Evolutionary conservation across 2,329 filamentous ascomycete genomes (phyloP).

Genomic region (Fusarium pseudocircinatum): DNA sequence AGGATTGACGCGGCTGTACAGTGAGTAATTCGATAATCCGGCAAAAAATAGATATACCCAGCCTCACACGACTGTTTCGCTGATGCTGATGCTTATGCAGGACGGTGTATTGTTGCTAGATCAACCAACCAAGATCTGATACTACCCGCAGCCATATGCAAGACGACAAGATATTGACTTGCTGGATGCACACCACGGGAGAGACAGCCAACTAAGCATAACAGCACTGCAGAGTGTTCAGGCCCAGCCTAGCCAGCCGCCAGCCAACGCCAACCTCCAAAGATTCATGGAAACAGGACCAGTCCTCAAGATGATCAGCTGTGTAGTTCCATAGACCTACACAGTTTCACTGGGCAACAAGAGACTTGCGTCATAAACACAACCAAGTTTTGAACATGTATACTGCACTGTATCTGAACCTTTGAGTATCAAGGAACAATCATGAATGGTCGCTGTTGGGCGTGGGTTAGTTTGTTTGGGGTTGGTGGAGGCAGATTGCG

Average conservation of each 20-base stretch:
- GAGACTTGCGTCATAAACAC: conserved; percentile 21
- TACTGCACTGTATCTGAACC: conserved; percentile 8
- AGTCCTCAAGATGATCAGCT: neutral
- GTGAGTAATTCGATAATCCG: conserved; percentile 18
- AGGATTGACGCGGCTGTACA: conserved; percentile 15
- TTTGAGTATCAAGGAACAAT: conserved; percentile 5
- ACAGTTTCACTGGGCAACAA: conserved; percentile 5
- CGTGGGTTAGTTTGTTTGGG: conserved; percentile 14
- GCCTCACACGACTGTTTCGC: conserved; percentile 12
- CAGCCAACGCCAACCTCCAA: neutral
- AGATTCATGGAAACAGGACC: neutral
- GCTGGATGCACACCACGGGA: conserved; percentile 25
- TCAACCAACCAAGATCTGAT: conserved; percentile 19
- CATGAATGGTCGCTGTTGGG: conserved; percentile 2
- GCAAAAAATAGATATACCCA: conserved; percentile 7
- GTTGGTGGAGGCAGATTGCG: conserved; percentile 33
- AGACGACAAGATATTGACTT: conserved; percentile 18
- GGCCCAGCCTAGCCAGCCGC: neutral
- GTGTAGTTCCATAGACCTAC: neutral
- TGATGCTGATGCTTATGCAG: neutral
- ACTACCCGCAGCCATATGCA: conserved; percentile 18
- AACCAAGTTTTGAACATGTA: conserved; percentile 9
- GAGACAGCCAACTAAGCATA: neutral
- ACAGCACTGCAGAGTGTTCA: neutral
- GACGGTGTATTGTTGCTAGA: conserved; percentile 4